phyloP scores from a whole-genome alignment of 495 filamentous ascomycete genomes.

The Penicillium daleae region DNA sequence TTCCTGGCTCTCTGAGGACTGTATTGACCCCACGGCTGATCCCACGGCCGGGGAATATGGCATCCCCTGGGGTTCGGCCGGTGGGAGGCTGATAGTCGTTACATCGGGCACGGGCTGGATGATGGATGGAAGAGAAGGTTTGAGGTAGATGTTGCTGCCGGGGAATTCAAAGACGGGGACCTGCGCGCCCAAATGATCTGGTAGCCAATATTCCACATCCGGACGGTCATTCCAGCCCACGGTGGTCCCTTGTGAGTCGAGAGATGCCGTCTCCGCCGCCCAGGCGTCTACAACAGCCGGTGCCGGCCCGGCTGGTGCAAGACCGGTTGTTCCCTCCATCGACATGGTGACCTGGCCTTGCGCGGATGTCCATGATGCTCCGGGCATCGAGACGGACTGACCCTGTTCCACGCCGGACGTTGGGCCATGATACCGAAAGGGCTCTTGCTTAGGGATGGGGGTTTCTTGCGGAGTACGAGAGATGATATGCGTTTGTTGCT shows the following conservation, averaged over 20 bases:
- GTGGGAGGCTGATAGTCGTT: conserved; percentile 25
- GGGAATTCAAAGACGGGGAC: conserved; percentile 44
- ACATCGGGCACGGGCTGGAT: conserved; percentile 36
- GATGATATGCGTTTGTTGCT: conserved; percentile 39
- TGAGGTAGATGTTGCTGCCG: conserved; percentile 45
- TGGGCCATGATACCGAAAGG: conserved; percentile 28
- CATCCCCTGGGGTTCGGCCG: conserved; percentile 26
- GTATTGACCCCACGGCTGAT: conserved; percentile 23
- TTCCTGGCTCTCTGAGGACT: conserved; percentile 26
- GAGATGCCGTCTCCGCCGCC: conserved; percentile 27
- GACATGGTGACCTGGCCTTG: conserved; percentile 29
- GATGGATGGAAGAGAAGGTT: conserved; percentile 45
- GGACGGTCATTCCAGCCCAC: conserved; percentile 39
- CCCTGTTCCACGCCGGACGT: conserved; percentile 26
- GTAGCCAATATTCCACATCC: conserved; percentile 48
- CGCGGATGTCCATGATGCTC: conserved; percentile 26
- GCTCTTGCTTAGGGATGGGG: conserved; percentile 22
- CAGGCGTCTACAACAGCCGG: conserved; percentile 27
- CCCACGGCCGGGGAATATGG: conserved; percentile 28
- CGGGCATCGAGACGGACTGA: conserved; percentile 26
- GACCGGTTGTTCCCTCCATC: conserved; percentile 23
- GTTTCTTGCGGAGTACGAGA: conserved; percentile 20
- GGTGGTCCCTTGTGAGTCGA: conserved; percentile 30
- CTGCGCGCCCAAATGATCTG: conserved; percentile 41
- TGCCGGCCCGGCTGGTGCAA: conserved; percentile 27